Percentiles rank a stretch among this genome's conserved stretches.
These are phyloP conservation scores for Penicillium sp. DNA, from an alignment of 2,329 filamentous ascomycete species.

Conservation along the genomic window DNA sequence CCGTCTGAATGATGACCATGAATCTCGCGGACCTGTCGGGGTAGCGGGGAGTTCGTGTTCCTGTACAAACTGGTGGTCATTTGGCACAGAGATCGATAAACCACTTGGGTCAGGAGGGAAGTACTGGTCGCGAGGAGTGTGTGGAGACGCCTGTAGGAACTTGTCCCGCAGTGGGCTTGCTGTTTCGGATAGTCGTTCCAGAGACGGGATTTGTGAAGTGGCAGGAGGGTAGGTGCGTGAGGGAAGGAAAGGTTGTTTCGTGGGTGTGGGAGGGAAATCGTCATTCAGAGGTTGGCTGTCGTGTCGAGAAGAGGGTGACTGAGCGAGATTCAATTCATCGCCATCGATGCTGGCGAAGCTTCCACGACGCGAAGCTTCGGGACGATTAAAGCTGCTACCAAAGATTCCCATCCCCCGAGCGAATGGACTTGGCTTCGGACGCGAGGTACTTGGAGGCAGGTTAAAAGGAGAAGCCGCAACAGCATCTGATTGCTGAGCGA, in stretches of 20 bases:
- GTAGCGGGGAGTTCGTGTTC: constrained; percentile 68
- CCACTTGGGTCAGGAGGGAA: constrained; percentile 77
- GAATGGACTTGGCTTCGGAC: constrained; percentile 67
- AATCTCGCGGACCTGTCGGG: constrained; percentile 67
- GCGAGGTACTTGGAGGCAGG: constrained; percentile 57
- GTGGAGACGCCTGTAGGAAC: constrained; percentile 61
- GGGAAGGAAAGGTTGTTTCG: constrained; percentile 58
- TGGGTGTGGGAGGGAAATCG: constrained; percentile 90
- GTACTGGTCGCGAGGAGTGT: constrained; percentile 74
- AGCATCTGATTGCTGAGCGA: constrained; percentile 71
- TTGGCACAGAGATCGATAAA: constrained; percentile 72
- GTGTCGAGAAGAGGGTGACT: constrained; percentile 55
- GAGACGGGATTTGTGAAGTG: constrained; percentile 34
- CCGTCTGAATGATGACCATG: constrained; percentile 58
- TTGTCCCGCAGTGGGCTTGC: constrained; percentile 55
- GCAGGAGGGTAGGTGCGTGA: constrained; percentile 38
- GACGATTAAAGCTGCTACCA: constrained; percentile 53
- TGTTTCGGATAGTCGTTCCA: constrained; percentile 37
- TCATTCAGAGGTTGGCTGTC: constrained; percentile 62
- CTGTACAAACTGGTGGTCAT: constrained; percentile 42
- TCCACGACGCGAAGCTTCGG: constrained; percentile 54
- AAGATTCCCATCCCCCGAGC: constrained; percentile 63
- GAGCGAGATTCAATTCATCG: constrained; percentile 64
- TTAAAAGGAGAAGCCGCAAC: constrained; percentile 81
- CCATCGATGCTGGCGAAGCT: constrained; percentile 81